Conservation (phyloP, 139 green algal genomes). For the Pseudopediastrum boryanum region DNA sequence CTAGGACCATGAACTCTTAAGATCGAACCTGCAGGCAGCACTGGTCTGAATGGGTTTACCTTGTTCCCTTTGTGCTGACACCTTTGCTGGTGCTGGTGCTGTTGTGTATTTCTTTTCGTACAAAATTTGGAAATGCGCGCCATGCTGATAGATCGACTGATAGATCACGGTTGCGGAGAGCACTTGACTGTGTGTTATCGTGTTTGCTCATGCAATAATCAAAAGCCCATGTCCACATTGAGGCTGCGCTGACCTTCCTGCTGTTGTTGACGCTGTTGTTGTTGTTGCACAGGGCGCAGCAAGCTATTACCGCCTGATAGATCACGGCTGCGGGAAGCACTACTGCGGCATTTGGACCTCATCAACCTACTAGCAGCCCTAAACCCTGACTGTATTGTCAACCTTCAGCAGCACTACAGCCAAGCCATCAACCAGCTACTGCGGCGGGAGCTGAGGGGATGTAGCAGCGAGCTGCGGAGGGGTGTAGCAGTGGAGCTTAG, state of each 20-base stretch:
- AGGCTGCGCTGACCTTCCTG: background rate
- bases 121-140: no score
- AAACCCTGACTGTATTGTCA: slow-evolving; percentile 8
- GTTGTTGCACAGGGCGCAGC: background rate
- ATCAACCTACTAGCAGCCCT: slow-evolving; percentile 37
- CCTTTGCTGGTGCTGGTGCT: no score
- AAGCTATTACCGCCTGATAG: slow-evolving; percentile 30
- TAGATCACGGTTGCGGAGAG: no score
- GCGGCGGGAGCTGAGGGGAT: slow-evolving; percentile 12
- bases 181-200: no score
- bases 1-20: no score
- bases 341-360: slow-evolving; percentile 26
- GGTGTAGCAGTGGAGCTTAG: background rate
- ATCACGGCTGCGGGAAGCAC: slow-evolving; percentile 7
- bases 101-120: no score
- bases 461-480: slow-evolving; percentile 7
- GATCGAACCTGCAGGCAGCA: no score
- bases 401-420: background rate
- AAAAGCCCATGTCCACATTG: no score
- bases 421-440: slow-evolving; percentile 34
- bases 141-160: no score
- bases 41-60: no score
- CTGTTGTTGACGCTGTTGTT: background rate
- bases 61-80: no score
- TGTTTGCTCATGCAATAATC: no score